Percentiles rank a stretch among this genome's conserved stretches.
Conservation (phyloP, 768 basidiomycete genomes). For the Pisolithus tinctorius region DNA sequence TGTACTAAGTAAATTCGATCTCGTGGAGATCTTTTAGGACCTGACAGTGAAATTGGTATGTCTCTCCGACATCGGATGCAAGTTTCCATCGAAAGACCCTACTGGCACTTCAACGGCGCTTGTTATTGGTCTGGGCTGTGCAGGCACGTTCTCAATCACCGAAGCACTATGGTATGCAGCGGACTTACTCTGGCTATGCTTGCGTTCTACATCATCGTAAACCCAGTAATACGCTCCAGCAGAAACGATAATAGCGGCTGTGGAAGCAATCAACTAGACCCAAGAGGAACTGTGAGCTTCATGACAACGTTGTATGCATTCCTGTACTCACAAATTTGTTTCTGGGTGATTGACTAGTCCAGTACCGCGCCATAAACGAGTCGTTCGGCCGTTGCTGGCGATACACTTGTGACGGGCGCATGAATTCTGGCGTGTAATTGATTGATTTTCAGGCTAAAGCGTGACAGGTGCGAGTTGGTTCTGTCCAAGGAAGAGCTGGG, state of each 20-base stretch:
- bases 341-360: constrained; percentile 27
- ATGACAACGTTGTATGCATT: too few species aligned
- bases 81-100: neutral
- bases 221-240: constrained; percentile 31
- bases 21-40: neutral
- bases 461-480: neutral
- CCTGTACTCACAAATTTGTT: constrained; percentile 24
- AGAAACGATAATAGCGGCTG: constrained; percentile 21
- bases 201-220: constrained; percentile 28
- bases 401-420: constrained; percentile 18
- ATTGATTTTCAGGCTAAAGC: too few species aligned
- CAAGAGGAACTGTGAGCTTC: neutral
- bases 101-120: constrained; percentile 16
- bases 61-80: neutral
- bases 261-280: constrained; percentile 22
- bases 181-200: constrained; percentile 20
- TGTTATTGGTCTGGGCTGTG: constrained; percentile 14
- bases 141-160: constrained; percentile 2
- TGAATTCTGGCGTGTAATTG: constrained; percentile 3
- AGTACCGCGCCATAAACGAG: constrained; percentile 24
- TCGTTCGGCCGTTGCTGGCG: constrained; percentile 20
- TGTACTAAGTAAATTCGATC: constrained; percentile 12
- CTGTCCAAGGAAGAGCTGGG: neutral
- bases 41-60: neutral
- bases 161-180: neutral